Evolutionary conservation across 169 alveolate genomes (phyloP).

Genomic region (Amoebophrya sp.): DNA sequence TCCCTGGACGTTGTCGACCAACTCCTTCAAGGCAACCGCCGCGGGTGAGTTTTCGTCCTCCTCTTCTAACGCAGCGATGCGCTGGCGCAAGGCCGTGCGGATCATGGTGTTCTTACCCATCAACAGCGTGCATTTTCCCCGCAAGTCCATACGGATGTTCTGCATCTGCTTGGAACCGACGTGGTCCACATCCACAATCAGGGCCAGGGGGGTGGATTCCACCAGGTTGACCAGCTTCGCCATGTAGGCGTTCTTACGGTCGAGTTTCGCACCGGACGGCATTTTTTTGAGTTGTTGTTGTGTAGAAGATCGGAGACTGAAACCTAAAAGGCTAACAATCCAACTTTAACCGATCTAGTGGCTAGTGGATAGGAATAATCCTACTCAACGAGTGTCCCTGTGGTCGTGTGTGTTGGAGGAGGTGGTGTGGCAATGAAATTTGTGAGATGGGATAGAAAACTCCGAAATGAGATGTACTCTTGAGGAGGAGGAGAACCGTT

Average conservation of each 20-base stretch:
- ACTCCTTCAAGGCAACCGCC: slow-evolving; percentile 54
- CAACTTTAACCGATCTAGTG: background rate
- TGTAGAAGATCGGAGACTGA: background rate
- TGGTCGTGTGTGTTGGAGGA: no score
- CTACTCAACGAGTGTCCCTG: no score
- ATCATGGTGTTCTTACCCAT: slow-evolving; percentile 95
- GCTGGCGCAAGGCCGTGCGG: slow-evolving; percentile 72
- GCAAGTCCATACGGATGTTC: slow-evolving; percentile 76
- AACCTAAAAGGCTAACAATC: background rate
- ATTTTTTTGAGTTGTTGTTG: background rate
- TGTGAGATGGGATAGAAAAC: no score
- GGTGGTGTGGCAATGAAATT: no score
- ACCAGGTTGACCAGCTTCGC: background rate
- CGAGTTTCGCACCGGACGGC: background rate
- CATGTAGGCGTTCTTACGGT: background rate
- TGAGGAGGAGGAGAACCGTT: no score
- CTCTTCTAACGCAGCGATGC: slow-evolving; percentile 54
- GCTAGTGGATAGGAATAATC: no score
- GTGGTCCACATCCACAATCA: slow-evolving; percentile 84
- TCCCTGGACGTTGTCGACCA: slow-evolving; percentile 69
- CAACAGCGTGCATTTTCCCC: slow-evolving; percentile 78
- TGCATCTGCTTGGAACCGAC: slow-evolving; percentile 91
- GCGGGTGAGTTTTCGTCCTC: slow-evolving; percentile 34
- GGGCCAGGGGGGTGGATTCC: slow-evolving; percentile 62
- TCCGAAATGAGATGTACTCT: no score